Conservation (phyloP, 768 basidiomycete genomes). For the Pulveroboletus sp. region DNA sequence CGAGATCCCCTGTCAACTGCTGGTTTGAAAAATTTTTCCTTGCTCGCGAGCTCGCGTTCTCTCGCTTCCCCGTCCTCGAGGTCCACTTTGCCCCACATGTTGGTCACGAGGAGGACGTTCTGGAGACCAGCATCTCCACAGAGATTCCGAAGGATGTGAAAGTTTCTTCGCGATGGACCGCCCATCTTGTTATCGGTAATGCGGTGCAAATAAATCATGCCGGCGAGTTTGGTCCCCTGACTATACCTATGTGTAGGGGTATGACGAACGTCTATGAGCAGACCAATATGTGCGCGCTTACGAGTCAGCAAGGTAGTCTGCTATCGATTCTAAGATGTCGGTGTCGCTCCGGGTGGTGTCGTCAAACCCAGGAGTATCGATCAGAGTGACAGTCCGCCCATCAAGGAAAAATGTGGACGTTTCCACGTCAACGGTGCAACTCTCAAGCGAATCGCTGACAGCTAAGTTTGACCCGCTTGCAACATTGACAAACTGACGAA, state of each 20-base stretch:
- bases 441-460: conserved; percentile 25
- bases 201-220: conserved; percentile 50
- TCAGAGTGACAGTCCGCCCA: conserved; percentile 38
- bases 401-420: conserved; percentile 41
- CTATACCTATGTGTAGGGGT: conserved; percentile 21
- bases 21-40: conserved; percentile 47
- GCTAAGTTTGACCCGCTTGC: conserved; percentile 16
- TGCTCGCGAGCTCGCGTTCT: conserved; percentile 40
- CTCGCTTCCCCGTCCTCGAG: conserved; percentile 33
- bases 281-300: conserved; percentile 11
- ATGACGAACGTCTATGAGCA: neutral
- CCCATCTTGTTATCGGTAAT: conserved; percentile 47
- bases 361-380: conserved; percentile 62
- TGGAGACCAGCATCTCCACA: conserved; percentile 45
- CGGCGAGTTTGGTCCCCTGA: conserved; percentile 26
- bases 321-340: conserved; percentile 43
- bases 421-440: conserved; percentile 22
- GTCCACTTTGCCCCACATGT: conserved; percentile 46
- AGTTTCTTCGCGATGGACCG: conserved; percentile 46
- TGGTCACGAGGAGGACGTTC: conserved; percentile 49
- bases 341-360: conserved; percentile 45
- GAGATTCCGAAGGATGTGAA: conserved; percentile 46
- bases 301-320: conserved; percentile 29
- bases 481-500: conserved; percentile 16
- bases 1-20: conserved; percentile 44